Percentiles rank a stretch among this genome's conserved stretches.
These are phyloP conservation scores for Saccharomycopsis olivae DNA, from an alignment of 805 yeast species.

Conservation along the genomic window DNA sequence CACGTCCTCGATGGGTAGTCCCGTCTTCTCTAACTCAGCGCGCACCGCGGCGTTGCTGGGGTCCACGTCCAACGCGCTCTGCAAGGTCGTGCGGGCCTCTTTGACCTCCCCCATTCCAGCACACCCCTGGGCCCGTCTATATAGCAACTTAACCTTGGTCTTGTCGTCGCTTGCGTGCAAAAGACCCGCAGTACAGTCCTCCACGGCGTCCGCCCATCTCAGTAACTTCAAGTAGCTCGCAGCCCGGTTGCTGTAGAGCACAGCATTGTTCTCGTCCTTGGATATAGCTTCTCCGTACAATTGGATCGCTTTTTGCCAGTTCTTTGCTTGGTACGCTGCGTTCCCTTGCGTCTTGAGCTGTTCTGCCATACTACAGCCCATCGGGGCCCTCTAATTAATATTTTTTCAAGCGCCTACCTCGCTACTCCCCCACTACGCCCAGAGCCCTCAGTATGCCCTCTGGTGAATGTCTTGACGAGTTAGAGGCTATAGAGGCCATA, in stretches of 20 bases:
- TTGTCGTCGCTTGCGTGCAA: slow-evolving; percentile 19
- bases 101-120: too few relatives aligned
- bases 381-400: too few relatives aligned
- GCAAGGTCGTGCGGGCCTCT: too few relatives aligned
- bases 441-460: too few relatives aligned
- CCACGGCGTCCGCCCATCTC: slow-evolving; percentile 38
- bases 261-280: slow-evolving; percentile 38
- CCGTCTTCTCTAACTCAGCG: too few relatives aligned
- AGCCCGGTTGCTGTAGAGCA: slow-evolving; percentile 59
- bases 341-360: slow-evolving; percentile 37
- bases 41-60: too few relatives aligned
- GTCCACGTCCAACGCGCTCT: too few relatives aligned
- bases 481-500: slow-evolving; percentile 78
- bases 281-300: slow-evolving; percentile 47
- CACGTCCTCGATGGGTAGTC: too few relatives aligned
- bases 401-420: too few relatives aligned
- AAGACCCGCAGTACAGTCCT: slow-evolving; percentile 43
- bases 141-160: slow-evolving; percentile 37
- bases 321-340: slow-evolving; percentile 33
- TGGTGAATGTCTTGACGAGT: too few relatives aligned
- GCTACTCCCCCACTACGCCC: too few relatives aligned
- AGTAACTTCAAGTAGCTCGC: slow-evolving; percentile 46
- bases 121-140: too few relatives aligned
- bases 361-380: slow-evolving; percentile 7
- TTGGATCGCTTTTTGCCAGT: slow-evolving; percentile 40